Evolutionary conservation across 805 yeast species (phyloP).

Genomic region (Ogataea kodamae): DNA sequence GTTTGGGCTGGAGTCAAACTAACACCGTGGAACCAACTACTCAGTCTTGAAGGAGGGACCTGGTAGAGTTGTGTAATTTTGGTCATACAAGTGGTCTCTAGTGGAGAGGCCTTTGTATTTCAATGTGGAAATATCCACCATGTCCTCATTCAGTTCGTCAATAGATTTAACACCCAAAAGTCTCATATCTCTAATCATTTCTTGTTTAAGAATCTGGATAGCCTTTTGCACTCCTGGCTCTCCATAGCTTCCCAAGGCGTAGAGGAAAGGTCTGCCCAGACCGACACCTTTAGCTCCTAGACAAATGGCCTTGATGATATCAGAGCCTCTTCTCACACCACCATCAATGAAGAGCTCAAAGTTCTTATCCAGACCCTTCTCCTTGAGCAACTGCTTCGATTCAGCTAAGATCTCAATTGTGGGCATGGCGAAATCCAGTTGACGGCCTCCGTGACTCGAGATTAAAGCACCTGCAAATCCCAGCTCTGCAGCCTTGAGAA

Average conservation of each 20-base stretch:
- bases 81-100: constrained; percentile 48
- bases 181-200: constrained; percentile 63
- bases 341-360: constrained; percentile 42
- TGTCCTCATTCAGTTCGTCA: constrained; percentile 40
- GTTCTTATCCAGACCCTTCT: constrained; percentile 37
- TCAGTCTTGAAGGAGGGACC: constrained; percentile 18
- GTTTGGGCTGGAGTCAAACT: constrained; percentile 65
- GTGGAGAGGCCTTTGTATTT: constrained; percentile 35
- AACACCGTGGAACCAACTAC: constrained; percentile 13
- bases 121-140: constrained; percentile 35
- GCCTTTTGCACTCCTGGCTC: constrained; percentile 68
- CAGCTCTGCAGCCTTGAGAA: constrained; percentile 50
- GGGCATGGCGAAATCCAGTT: constrained; percentile 58
- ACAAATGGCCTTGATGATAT: constrained; percentile 40
- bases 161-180: constrained; percentile 56
- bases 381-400: constrained; percentile 43
- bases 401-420: constrained; percentile 59
- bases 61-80: constrained; percentile 55
- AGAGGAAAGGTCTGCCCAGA: constrained; percentile 71
- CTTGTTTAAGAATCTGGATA: constrained; percentile 57
- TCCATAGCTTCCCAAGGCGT: constrained; percentile 78
- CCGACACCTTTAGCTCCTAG: constrained; percentile 52
- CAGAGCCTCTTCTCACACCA: constrained; percentile 43
- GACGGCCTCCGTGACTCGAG: constrained; percentile 75
- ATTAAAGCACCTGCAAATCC: constrained; percentile 61